These are phyloP conservation scores for Anethum foeniculum DNA, from an alignment of 140 eudicot genomes.

Conservation along the genomic window DNA sequence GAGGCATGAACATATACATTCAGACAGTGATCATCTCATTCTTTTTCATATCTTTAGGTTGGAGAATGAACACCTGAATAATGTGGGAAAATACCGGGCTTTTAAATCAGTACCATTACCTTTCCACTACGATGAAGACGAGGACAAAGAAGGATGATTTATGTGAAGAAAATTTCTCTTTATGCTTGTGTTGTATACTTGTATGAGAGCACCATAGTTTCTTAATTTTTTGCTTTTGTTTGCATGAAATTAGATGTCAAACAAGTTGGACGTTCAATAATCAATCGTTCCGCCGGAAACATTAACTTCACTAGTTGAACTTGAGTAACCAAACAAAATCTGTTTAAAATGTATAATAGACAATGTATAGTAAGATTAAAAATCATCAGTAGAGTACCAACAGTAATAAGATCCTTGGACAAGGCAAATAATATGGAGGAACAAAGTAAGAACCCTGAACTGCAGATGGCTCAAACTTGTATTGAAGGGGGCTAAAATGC, in stretches of 20 bases:
- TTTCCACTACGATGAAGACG: conserved; percentile 10
- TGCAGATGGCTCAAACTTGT: background rate
- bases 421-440: background rate
- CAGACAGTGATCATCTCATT: background rate
- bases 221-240: background rate
- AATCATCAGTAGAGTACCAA: background rate
- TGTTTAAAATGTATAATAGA: background rate
- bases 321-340: background rate
- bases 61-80: conserved; percentile 6
- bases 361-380: background rate
- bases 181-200: background rate
- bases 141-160: conserved; percentile 3
- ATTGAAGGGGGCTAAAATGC: background rate
- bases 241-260: background rate
- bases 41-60: background rate
- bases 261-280: background rate
- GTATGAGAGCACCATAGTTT: background rate
- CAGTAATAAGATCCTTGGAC: background rate
- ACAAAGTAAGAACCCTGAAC: background rate
- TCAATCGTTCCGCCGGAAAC: background rate
- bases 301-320: background rate
- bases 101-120: conserved; percentile 16
- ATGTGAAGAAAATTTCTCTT: background rate
- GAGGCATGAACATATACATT: background rate
- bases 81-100: conserved; percentile 14